Conservation (phyloP, 1,284 basidiomycete species). For the Athelia sp. region DNA sequence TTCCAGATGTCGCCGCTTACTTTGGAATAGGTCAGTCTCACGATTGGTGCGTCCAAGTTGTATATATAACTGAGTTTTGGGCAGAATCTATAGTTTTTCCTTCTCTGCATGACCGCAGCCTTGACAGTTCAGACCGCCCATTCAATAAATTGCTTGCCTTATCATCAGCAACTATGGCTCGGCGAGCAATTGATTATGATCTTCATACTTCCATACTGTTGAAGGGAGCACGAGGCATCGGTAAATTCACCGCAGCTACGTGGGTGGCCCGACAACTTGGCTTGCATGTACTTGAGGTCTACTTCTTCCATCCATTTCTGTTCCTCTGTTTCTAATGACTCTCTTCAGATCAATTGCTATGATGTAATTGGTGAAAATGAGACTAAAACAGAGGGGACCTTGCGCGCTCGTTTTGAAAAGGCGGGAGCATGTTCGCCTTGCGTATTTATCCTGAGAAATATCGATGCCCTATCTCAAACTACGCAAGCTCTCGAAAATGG, state of each 20-base stretch:
- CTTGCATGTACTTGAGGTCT: slow-evolving; percentile 78
- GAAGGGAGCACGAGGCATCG: slow-evolving; percentile 69
- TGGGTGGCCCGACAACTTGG: slow-evolving; percentile 64
- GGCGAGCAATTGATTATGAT: slow-evolving; percentile 51
- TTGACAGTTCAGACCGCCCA: slow-evolving; percentile 25
- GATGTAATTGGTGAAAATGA: slow-evolving; percentile 81
- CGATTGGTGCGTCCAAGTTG: too few relatives aligned
- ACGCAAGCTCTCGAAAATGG: slow-evolving; percentile 64
- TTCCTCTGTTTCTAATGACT: background rate
- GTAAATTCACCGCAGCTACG: slow-evolving; percentile 62
- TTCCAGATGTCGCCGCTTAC: slow-evolving; percentile 61
- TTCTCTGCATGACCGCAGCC: slow-evolving; percentile 19
- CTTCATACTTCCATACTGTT: slow-evolving; percentile 66
- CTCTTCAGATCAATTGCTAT: slow-evolving; percentile 81
- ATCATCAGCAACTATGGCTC: slow-evolving; percentile 50
- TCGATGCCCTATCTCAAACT: slow-evolving; percentile 79
- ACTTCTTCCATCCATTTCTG: slow-evolving; percentile 8
- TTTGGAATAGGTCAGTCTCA: slow-evolving; percentile 41
- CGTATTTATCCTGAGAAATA: slow-evolving; percentile 76
- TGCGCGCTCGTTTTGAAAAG: slow-evolving; percentile 77
- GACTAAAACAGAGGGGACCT: slow-evolving; percentile 71
- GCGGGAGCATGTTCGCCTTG: slow-evolving; percentile 83
- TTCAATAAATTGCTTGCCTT: slow-evolving; percentile 45
- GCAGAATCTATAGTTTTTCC: slow-evolving; percentile 20
- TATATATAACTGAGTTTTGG: background rate